phyloP scores from a whole-genome alignment of 2,329 filamentous ascomycete species.

The Fusarium anthophilum region DNA sequence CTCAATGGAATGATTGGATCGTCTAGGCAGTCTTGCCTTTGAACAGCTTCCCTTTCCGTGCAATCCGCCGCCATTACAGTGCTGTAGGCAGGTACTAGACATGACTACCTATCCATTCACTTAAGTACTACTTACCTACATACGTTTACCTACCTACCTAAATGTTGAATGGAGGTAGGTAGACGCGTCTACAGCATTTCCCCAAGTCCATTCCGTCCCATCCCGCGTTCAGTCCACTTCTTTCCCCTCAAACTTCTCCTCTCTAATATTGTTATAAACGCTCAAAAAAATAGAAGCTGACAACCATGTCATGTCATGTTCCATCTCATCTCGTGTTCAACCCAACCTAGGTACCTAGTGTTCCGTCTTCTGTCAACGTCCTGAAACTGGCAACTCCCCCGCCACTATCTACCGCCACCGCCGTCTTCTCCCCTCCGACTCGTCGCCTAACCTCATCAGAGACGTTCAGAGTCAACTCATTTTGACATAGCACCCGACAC shows the following conservation, averaged over 20 bases:
- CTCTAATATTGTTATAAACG: conserved; percentile 1
- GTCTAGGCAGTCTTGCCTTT: neutral
- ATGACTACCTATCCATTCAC: neutral
- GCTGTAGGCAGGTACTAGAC: neutral
- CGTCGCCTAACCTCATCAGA: neutral
- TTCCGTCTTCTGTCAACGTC: neutral
- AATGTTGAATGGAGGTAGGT: neutral
- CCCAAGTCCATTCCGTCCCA: conserved; percentile 17
- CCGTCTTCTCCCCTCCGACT: conserved; percentile 6
- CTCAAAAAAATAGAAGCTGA: neutral
- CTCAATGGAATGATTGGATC: conserved; percentile 2
- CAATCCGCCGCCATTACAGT: neutral
- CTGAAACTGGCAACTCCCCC: conserved; percentile 28
- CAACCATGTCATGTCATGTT: conserved; percentile 13
- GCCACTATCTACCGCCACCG: conserved; percentile 2
- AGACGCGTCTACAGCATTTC: conserved; percentile 15
- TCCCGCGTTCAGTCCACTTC: conserved; percentile 21
- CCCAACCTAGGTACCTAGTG: neutral
- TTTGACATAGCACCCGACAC: conserved; percentile 2
- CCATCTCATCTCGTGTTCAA: conserved; percentile 10
- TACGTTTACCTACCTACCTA: neutral
- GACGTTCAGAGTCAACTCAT: neutral
- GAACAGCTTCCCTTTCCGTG: conserved; percentile 3
- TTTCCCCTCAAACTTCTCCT: conserved; percentile 3
- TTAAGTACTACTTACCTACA: neutral